These are phyloP conservation scores for Talaromyces proteolyticus DNA, from an alignment of 495 filamentous ascomycete genomes.

Conservation along the genomic window DNA sequence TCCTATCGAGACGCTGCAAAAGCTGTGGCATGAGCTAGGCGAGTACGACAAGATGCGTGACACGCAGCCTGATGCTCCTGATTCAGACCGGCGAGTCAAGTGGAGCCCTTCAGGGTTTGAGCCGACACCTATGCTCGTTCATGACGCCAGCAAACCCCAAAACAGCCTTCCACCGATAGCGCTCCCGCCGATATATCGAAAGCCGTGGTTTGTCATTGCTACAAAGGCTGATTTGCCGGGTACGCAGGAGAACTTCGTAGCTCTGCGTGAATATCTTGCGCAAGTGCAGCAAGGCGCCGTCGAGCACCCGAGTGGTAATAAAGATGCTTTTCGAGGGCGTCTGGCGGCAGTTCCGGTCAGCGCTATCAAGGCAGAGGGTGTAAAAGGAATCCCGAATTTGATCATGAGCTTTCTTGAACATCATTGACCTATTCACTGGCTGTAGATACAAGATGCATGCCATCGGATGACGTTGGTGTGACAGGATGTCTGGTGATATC, in stretches of 20 bases:
- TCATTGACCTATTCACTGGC: not conserved
- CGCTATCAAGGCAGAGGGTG: constrained; percentile 79
- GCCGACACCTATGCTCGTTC: not conserved
- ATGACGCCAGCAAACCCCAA: not conserved
- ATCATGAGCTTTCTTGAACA: constrained; percentile 66
- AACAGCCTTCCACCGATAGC: constrained; percentile 24
- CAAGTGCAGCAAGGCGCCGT: constrained; percentile 49
- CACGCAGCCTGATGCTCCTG: constrained; percentile 40
- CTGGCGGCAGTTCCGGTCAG: constrained; percentile 76
- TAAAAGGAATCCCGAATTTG: constrained; percentile 70
- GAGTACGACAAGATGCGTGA: constrained; percentile 74
- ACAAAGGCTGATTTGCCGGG: constrained; percentile 85
- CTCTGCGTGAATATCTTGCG: constrained; percentile 61
- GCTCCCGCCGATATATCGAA: constrained; percentile 65
- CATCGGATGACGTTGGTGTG: too few species aligned
- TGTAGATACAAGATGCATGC: too few species aligned
- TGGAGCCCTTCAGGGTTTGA: not conserved
- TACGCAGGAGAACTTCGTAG: constrained; percentile 70
- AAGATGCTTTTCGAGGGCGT: constrained; percentile 59
- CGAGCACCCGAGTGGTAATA: constrained; percentile 65
- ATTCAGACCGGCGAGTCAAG: not conserved
- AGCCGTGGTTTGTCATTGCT: constrained; percentile 96
- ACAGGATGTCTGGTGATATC: too few species aligned
- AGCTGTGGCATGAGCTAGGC: constrained; percentile 82
- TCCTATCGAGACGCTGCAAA: constrained; percentile 69